Percentiles rank a stretch among this genome's conserved stretches.
phyloP scores from a whole-genome alignment of 2,329 filamentous ascomycete species.

The Botrytis hyacinthi region DNA sequence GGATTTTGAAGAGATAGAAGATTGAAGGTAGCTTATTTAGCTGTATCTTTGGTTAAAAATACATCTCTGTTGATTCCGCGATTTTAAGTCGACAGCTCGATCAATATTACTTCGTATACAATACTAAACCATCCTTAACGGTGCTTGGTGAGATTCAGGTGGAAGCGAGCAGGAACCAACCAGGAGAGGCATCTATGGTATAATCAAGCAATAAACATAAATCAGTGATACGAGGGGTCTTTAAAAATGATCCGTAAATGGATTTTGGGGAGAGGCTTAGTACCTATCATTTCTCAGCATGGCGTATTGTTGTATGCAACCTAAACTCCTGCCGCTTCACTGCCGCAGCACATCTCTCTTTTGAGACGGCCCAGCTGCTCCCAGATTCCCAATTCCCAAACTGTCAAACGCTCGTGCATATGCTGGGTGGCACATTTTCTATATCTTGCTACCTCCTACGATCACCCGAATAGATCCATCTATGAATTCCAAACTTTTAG shows the following conservation, averaged over 20 bases:
- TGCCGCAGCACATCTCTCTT: conserved; percentile 4
- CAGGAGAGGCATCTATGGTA: not conserved
- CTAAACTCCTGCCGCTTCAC: conserved; percentile 15
- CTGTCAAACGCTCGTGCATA: conserved; percentile 19
- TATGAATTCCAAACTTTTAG: not conserved
- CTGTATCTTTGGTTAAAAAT: not conserved
- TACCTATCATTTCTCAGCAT: not conserved
- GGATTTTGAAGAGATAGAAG: not conserved
- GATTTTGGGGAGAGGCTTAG: not conserved
- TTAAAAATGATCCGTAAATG: not conserved
- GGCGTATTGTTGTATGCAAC: conserved; percentile 5
- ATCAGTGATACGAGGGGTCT: not conserved
- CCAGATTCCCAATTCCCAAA: conserved; percentile 5
- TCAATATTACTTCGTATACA: not conserved
- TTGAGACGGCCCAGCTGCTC: conserved; percentile 8
- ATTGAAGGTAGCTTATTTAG: not conserved
- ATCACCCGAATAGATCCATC: not conserved
- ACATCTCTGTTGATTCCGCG: not conserved
- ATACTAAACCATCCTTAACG: not conserved
- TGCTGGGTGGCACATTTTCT: conserved; percentile 8
- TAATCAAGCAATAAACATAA: not conserved
- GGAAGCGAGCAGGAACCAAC: not conserved
- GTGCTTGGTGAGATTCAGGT: not conserved
- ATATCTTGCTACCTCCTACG: not conserved
- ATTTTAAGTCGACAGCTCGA: not conserved